Percentiles rank a stretch among this genome's conserved stretches.
Evolutionary conservation across 2,329 filamentous ascomycete species (phyloP).

Genomic region (Nakataea oryzae): DNA sequence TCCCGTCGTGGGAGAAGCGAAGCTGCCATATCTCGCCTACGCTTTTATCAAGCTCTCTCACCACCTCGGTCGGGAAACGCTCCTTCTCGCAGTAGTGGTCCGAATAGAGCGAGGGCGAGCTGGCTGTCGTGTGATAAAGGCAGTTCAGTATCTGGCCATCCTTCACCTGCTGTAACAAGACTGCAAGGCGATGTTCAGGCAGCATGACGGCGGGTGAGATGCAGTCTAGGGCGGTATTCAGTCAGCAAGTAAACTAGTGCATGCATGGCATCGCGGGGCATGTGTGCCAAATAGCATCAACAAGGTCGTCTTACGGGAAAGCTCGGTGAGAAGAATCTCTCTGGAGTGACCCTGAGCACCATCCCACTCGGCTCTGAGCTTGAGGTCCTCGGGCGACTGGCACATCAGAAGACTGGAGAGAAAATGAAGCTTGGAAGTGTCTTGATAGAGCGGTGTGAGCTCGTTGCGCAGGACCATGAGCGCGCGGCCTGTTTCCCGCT

Average conservation of each 20-base stretch:
- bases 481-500: slow-evolving; percentile 60
- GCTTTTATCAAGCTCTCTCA: slow-evolving; percentile 62
- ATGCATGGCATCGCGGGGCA: neutral
- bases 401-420: slow-evolving; percentile 91
- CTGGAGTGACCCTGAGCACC: slow-evolving; percentile 68
- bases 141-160: slow-evolving; percentile 73
- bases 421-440: slow-evolving; percentile 66
- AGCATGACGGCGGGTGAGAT: slow-evolving; percentile 97
- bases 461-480: slow-evolving; percentile 79
- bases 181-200: slow-evolving; percentile 77
- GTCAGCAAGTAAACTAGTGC: neutral
- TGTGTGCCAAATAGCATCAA: neutral
- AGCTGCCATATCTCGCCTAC: slow-evolving; percentile 85
- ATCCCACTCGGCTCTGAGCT: slow-evolving; percentile 72
- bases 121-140: slow-evolving; percentile 75
- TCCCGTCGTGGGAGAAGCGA: slow-evolving; percentile 80
- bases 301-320: slow-evolving; percentile 57
- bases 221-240: slow-evolving; percentile 45
- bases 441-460: slow-evolving; percentile 74
- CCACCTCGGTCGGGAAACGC: slow-evolving; percentile 66
- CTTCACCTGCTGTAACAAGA: slow-evolving; percentile 75
- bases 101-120: slow-evolving; percentile 74
- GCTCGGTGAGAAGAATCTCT: slow-evolving; percentile 61
- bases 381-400: slow-evolving; percentile 64
- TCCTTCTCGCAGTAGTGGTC: slow-evolving; percentile 76